These are phyloP conservation scores for Talaromyces nanjingensis DNA, from an alignment of 495 filamentous ascomycete genomes.

Conservation along the genomic window DNA sequence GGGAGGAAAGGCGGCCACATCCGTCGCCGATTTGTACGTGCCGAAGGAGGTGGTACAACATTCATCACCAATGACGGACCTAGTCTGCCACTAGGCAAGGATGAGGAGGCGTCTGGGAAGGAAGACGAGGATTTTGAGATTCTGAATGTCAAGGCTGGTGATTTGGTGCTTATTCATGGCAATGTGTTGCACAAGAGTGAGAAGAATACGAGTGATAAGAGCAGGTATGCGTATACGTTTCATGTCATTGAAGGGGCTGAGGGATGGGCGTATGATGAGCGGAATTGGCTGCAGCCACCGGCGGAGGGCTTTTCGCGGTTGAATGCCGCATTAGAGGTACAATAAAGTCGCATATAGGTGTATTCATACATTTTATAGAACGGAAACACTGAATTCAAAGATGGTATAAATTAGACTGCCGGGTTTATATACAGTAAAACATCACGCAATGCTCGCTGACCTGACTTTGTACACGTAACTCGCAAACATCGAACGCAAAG, in stretches of 20 bases:
- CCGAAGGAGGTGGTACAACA: conserved; percentile 43
- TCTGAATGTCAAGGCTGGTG: conserved; percentile 78
- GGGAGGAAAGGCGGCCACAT: conserved; percentile 40
- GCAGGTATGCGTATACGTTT: conserved; percentile 94
- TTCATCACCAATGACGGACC: conserved; percentile 46
- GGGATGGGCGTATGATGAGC: conserved; percentile 64
- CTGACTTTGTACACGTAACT: background rate
- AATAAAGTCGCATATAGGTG: too few relatives aligned
- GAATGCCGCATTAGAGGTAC: background rate
- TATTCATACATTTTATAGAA: too few relatives aligned
- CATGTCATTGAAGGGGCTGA: conserved; percentile 89
- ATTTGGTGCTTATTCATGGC: conserved; percentile 89
- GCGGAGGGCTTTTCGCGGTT: conserved; percentile 59
- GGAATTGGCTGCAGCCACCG: conserved; percentile 90
- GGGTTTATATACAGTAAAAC: background rate
- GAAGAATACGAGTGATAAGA: conserved; percentile 75
- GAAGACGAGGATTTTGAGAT: conserved; percentile 52
- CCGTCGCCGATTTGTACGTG: conserved; percentile 66
- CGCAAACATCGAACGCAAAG: background rate
- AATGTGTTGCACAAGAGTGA: conserved; percentile 96
- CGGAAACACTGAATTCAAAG: too few relatives aligned
- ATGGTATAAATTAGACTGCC: background rate
- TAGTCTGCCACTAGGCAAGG: conserved; percentile 37
- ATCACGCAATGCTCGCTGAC: conserved; percentile 1
- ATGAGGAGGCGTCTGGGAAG: conserved; percentile 24